Evolutionary conservation across 768 basidiomycete genomes (phyloP), one percentile per base, ranked within the genome.

Genomic region (Trametopsis cervina): DNA sequence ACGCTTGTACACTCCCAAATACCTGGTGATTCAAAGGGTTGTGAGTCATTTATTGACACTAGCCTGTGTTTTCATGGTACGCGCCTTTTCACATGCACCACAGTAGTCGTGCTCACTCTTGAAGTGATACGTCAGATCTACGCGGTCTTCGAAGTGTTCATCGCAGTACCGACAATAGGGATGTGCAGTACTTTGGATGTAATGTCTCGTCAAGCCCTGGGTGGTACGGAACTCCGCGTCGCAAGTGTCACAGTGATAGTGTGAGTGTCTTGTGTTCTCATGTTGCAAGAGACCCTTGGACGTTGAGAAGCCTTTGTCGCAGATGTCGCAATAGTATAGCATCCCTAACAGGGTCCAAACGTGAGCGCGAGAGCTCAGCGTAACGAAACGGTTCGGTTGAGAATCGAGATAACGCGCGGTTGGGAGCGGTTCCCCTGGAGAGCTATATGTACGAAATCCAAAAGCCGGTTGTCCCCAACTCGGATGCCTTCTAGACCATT

Each of bases 161-260:
- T 72, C 46, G 60, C 83, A 84, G 17, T 54, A 29, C 47, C 74
- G 72, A 59, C 83, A 85, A 50, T 74, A 84, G 35, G 59, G 11
- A 45, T 83, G 82, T 0, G 12, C 21, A 4, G 65, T 62, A 56
- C 75, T 78, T 45, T 79, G 69, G 21, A 74, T 66, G 53, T 61
- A 80, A 59, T 85, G 83, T 47, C 78, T 67, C 47, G 63, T 66
- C 49, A 77, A 71, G 0, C 56, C 71, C 1, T 0, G 2, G 53
- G 52, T 52, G 0, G 73, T 58, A 0, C 54, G 3, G 57, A 82
- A 83, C 52, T 81, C 78, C 7, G 27, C 20, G 0, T 67, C 42
- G 52, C 81, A 84, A 9, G 64, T 56, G 10, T 61, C 3, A 54
- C 83, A 84, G 35, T 66, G 15, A 15, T 33, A 15, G 15, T 15